Evolutionary conservation across 306 rosid genomes (phyloP), one percentile per base, ranked within the genome.

Genomic region (Glycine latifolia): DNA sequence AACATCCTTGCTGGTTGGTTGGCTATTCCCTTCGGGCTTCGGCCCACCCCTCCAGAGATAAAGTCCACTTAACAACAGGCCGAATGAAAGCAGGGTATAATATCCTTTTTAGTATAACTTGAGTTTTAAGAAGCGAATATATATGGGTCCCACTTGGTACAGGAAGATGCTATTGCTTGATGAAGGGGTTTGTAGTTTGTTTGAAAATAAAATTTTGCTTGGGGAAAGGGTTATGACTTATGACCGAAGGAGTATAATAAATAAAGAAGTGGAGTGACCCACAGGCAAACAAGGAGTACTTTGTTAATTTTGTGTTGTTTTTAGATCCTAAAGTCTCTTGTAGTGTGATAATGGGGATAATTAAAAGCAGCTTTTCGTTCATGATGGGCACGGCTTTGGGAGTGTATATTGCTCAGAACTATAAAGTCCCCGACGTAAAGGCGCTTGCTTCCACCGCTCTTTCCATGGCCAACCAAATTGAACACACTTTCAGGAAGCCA

Each of bases 401-500:
- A 26, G 2, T 26, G 26, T 76, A 69, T 46, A 2, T 60, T 15
- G 82, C 86, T 7, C 86, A 82, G 33, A 82, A 82, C 78, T 82
- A 82, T 67, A 8, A 50, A 9, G 44, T 76, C 44, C 86, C 82
- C 0, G 43, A 68, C 33, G 41, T 76, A 3, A 76, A 76, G 73
- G 13, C n/a, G 2, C 26, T 69, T 4, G 81, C 78, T 33, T 68
- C 85, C 77, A 39, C 75, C 48, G 81, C 77, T 8, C 7, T 76
- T 17, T 68, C 65, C 4, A 37, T 76, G 66, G 85, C 81, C 37
- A 48, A 35, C 3, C 1, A 10, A 49, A 3, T 82, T 1, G 86
- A 82, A 60, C 59, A 76, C 0, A 14, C 78, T 60, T 60, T 37
- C 76, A 82, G 82, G 73, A 82, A 76, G 14, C 77, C 82, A 43